phyloP scores from a whole-genome alignment of 257 asterid genomes.

The Gynochthodes officinalis region DNA sequence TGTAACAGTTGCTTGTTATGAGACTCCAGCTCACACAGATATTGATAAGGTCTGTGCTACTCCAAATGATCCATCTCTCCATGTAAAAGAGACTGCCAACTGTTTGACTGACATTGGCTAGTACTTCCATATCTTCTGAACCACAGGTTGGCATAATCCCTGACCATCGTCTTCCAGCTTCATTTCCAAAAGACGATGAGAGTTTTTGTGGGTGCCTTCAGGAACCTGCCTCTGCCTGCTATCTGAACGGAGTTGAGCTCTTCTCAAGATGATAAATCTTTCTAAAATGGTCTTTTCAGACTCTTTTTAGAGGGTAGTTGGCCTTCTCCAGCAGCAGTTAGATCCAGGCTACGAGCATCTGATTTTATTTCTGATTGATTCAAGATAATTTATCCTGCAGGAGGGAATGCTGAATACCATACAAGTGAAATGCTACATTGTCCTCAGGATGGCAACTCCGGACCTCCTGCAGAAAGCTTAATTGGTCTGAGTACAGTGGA shows the following conservation, averaged over 20 bases:
- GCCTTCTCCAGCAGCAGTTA: not conserved
- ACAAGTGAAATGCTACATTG: too few relatives aligned
- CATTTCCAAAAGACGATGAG: slow-evolving; percentile 84
- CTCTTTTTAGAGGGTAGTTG: not conserved
- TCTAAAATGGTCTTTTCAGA: not conserved
- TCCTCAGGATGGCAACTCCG: too few relatives aligned
- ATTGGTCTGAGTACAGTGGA: not conserved
- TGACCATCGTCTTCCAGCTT: slow-evolving; percentile 72
- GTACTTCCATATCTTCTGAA: not conserved
- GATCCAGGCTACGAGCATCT: not conserved
- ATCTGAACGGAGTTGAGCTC: slow-evolving; percentile 50
- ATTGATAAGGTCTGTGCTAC: slow-evolving; percentile 71
- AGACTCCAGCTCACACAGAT: slow-evolving; percentile 91
- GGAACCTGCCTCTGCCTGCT: slow-evolving; percentile 75
- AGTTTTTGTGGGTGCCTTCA: slow-evolving; percentile 83
- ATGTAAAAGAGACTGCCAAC: not conserved
- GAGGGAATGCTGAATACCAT: not conserved
- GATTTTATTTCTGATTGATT: not conserved
- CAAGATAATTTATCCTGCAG: not conserved
- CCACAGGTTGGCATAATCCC: slow-evolving; percentile 80
- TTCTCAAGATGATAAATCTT: slow-evolving; percentile 46
- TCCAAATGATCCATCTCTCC: not conserved
- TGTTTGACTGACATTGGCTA: not conserved
- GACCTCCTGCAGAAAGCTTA: not conserved
- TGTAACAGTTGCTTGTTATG: slow-evolving; percentile 91